Evolutionary conservation across 2,329 filamentous ascomycete genomes (phyloP), one percentile per base, ranked within the genome.

Genomic region (Pyricularia sp.): DNA sequence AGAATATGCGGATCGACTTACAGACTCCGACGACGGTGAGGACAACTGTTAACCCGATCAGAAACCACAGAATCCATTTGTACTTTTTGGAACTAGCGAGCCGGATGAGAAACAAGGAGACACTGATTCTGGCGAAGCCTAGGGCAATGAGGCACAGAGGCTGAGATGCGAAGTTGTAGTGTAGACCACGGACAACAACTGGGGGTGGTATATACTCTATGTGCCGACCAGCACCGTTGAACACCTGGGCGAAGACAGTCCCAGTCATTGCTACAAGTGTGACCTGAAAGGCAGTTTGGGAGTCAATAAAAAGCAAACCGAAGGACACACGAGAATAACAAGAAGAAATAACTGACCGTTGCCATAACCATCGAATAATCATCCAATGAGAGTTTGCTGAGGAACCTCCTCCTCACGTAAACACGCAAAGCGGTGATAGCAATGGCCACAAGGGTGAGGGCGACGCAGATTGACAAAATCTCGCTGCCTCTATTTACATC

Each of bases 301-400:
- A 31, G 23, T 67, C 30, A 4, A 6, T 23, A 33, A n/a, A n/a
- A n/a, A n/a, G n/a, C n/a, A n/a, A n/a, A n/a, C n/a, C n/a, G n/a
- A n/a, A n/a, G n/a, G n/a, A n/a, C n/a, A n/a, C n/a, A n/a, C n/a
- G n/a, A 33, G 11, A 63, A 64, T 26, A 30, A 42, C 30, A 61
- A 73, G 75, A 69, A 23, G 28, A 7, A 50, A 50, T n/a, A 1
- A 50, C 72, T 67, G 74, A 85, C 83, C 75, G 83, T 75, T 3
- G 82, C 81, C 31, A 76, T 66, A 26, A 84, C 75, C 72, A 84
- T 83, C 64, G 84, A 73, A 71, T 78, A 81, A 76, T 86, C 84
- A 66, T 86, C 84, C 3, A 78, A 50, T 0, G 79, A 77, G 42
- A 82, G 64, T 7, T 36, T 36, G 64, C 5, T 25, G n/a, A 23